These are phyloP conservation scores for Starmerella stellata DNA, from an alignment of 805 yeast genomes.

Conservation along the genomic window DNA sequence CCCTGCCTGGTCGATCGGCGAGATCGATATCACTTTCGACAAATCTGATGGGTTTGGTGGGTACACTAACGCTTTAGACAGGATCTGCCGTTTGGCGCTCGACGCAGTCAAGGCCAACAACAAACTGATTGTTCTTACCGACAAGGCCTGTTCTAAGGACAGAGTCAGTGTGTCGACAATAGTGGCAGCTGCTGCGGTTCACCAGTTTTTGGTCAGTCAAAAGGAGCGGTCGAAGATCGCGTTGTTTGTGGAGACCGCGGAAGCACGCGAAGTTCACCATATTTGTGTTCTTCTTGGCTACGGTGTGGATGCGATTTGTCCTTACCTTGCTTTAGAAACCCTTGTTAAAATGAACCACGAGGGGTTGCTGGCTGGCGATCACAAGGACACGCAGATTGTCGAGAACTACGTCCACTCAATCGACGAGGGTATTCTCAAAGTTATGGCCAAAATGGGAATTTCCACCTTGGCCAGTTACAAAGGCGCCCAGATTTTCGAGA, in stretches of 20 bases:
- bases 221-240: conserved; percentile 95
- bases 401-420: conserved; percentile 67
- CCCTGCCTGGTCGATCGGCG: conserved; percentile 71
- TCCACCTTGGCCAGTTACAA: conserved; percentile 95
- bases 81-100: conserved; percentile 73
- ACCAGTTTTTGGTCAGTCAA: conserved; percentile 86
- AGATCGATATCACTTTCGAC: conserved; percentile 74
- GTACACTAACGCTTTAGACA: conserved; percentile 65
- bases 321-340: conserved; percentile 84
- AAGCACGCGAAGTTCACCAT: conserved; percentile 95
- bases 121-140: conserved; percentile 63
- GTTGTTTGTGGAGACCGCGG: conserved; percentile 78
- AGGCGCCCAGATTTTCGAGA: conserved; percentile 97
- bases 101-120: conserved; percentile 60
- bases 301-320: conserved; percentile 93
- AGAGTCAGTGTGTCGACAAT: conserved; percentile 72
- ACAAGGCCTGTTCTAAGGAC: conserved; percentile 39
- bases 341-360: conserved; percentile 68
- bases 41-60: conserved; percentile 73
- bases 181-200: conserved; percentile 92
- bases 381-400: conserved; percentile 43
- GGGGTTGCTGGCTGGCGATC: conserved; percentile 34
- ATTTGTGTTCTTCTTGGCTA: conserved; percentile 86
- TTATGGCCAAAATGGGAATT: conserved; percentile 98
- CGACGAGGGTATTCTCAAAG: conserved; percentile 84